Evolutionary conservation across 2,329 filamentous ascomycete species (phyloP).

Genomic region (Mycosphaerelloides madeirae): DNA sequence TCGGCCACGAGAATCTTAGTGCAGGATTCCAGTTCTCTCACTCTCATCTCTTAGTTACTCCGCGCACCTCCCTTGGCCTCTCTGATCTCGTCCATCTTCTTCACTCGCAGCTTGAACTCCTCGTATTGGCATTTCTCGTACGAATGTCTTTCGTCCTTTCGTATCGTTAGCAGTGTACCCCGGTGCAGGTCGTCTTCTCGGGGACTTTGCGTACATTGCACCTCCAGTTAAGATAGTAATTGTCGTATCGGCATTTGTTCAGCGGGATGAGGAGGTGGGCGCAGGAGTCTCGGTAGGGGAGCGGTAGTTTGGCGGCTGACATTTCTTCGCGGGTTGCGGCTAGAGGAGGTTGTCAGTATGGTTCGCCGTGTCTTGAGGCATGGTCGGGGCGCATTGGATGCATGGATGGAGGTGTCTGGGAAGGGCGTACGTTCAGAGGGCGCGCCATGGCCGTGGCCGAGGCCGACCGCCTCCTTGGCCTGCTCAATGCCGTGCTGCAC

Average conservation of each 20-base stretch:
- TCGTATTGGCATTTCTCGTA: conserved; percentile 99
- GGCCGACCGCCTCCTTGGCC: conserved; percentile 47
- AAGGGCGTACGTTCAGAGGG: conserved; percentile 31
- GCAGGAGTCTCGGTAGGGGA: conserved; percentile 93
- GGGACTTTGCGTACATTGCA: conserved; percentile 75
- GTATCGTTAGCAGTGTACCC: background rate
- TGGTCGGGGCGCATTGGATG: no score
- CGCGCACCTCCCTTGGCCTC: conserved; percentile 77
- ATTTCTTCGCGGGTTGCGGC: conserved; percentile 86
- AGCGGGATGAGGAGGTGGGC: conserved; percentile 90
- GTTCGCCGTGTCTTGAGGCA: no score
- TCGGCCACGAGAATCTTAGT: background rate
- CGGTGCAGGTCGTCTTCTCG: no score
- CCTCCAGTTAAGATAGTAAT: conserved; percentile 96
- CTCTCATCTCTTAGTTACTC: conserved; percentile 62
- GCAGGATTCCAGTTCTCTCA: background rate
- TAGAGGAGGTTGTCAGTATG: conserved; percentile 33
- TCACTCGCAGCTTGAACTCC: conserved; percentile 97
- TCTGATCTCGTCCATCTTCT: conserved; percentile 96
- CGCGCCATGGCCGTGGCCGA: conserved; percentile 37
- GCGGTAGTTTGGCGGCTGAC: conserved; percentile 80
- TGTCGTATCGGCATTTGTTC: conserved; percentile 87
- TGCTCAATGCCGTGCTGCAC: conserved; percentile 17
- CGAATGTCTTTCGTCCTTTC: conserved; percentile 85
- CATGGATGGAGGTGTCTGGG: conserved; percentile 3